Conservation (phyloP, 805 yeast species). For the Nakazawaea holstii region DNA sequence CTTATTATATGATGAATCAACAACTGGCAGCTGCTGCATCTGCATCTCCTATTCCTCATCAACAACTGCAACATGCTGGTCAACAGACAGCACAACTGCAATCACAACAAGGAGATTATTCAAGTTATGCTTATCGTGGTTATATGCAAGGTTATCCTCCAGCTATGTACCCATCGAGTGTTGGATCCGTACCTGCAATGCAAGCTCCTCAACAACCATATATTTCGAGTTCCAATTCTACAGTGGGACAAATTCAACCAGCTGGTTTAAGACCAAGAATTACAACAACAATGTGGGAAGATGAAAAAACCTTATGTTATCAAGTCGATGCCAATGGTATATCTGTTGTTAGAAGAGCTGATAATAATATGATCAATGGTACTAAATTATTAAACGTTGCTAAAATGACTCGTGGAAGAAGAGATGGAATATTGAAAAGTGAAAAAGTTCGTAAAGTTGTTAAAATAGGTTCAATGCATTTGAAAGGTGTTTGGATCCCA, state of each 20-base stretch:
- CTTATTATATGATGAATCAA: constrained; percentile 11
- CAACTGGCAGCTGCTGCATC: not conserved
- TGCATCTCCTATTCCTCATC: not conserved
- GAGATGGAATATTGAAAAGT: constrained; percentile 64
- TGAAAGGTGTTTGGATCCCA: constrained; percentile 75
- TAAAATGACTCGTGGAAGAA: constrained; percentile 67
- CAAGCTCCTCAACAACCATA: not conserved
- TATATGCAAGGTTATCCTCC: constrained; percentile 5
- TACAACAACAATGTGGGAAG: constrained; percentile 75
- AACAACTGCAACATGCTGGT: constrained; percentile 4
- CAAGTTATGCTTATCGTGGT: constrained; percentile 8
- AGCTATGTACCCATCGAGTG: not conserved
- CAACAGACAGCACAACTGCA: constrained; percentile 3
- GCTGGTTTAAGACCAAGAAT: constrained; percentile 50
- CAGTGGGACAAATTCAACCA: constrained; percentile 33
- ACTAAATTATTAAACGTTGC: constrained; percentile 66
- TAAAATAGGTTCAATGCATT: constrained; percentile 70
- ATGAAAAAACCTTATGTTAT: constrained; percentile 64
- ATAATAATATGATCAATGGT: constrained; percentile 69
- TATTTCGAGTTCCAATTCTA: not conserved
- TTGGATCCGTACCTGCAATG: constrained; percentile 3
- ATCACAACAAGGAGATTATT: not conserved
- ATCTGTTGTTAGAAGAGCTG: constrained; percentile 63
- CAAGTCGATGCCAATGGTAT: constrained; percentile 69
- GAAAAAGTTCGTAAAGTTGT: constrained; percentile 68